Evolutionary conservation across 345 rosid species (phyloP), one percentile per base, ranked within the genome.

Genomic region (Cochlearia excelsa): DNA sequence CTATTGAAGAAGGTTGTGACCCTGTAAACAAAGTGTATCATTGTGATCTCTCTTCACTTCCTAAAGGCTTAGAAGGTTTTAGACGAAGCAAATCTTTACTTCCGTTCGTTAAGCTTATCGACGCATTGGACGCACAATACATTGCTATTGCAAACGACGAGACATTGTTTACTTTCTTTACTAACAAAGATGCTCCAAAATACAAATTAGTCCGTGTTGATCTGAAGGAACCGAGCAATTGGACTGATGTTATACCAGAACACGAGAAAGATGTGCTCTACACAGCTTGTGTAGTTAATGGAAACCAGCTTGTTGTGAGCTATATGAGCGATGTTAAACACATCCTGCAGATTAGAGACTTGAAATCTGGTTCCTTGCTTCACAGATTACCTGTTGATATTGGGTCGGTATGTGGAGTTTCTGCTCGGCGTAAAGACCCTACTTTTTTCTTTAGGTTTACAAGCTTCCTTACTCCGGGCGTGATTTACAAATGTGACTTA

Each of bases 241-340:
- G 97, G 99, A 77, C 51, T n/a, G 97, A 85, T 47, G 68, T 93
- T 46, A 44, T 93, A 42, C 72, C 82, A 43, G 96, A 89, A 69
- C 76, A 82, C 39, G 92, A 82, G 65, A 88, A 77, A 23, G 99
- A 87, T 74, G 97, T 93, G 45, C 79, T 93, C 34, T 78, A 77
- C 63, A 83, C 90, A 6, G 97, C 90, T 47, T 52, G 26, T 46
- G 83, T 86, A 37, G 90, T 82, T 41, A 84, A 84, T 74, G 80
- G 68, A 26, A 78, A 79, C 64, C 85, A 87, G 73, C 64, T 93
- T 77, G 79, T 87, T 55, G 71, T 85, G 35, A 78, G 90, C 59
- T 93, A 93, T 82, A 72, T 93, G 80, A 85, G 96, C 47, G 95
- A 87, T 66, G 97, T 87, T 57, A 87, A 89, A 73, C 74, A 81